phyloP scores from a whole-genome alignment of 2,329 filamentous ascomycete species.

The Claviceps purpurea region DNA sequence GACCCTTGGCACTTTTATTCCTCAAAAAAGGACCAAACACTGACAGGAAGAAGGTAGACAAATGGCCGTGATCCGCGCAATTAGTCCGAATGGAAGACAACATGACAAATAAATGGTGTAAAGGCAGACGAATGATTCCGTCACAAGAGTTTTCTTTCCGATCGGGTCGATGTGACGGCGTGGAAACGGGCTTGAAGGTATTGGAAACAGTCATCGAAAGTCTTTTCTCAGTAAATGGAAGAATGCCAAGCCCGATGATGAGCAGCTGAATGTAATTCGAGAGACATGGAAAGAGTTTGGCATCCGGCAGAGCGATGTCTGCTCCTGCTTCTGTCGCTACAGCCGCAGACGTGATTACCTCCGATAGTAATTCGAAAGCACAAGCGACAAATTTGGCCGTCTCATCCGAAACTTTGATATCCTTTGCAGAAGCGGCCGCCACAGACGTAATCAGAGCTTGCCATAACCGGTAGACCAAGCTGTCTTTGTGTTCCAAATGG shows the following conservation, averaged over 20 bases:
- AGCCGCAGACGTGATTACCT: slow-evolving; percentile 23
- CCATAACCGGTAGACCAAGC: slow-evolving; percentile 43
- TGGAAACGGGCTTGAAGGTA: slow-evolving; percentile 48
- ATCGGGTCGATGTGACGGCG: slow-evolving; percentile 49
- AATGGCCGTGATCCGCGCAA: slow-evolving; percentile 31
- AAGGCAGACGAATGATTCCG: slow-evolving; percentile 40
- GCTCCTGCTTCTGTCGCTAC: not conserved
- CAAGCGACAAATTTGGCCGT: slow-evolving; percentile 67
- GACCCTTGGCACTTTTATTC: slow-evolving; percentile 30
- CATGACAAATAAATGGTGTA: slow-evolving; percentile 53
- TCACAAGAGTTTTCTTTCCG: slow-evolving; percentile 35
- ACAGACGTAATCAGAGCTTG: slow-evolving; percentile 47
- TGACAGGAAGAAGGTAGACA: slow-evolving; percentile 31
- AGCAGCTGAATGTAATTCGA: slow-evolving; percentile 36
- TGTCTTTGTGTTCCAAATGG: slow-evolving; percentile 47
- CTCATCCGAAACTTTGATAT: slow-evolving; percentile 78
- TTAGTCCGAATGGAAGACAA: slow-evolving; percentile 38
- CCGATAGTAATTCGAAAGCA: slow-evolving; percentile 54
- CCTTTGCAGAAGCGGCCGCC: slow-evolving; percentile 60
- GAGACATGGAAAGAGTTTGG: slow-evolving; percentile 42
- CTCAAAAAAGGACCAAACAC: slow-evolving; percentile 47
- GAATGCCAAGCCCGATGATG: slow-evolving; percentile 37
- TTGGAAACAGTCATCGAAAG: slow-evolving; percentile 37
- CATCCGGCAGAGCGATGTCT: slow-evolving; percentile 14
- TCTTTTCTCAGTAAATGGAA: slow-evolving; percentile 51